Base-by-base conservation (phyloP, 2,329 filamentous ascomycete species). In the Paecilomyces niveus region DNA sequence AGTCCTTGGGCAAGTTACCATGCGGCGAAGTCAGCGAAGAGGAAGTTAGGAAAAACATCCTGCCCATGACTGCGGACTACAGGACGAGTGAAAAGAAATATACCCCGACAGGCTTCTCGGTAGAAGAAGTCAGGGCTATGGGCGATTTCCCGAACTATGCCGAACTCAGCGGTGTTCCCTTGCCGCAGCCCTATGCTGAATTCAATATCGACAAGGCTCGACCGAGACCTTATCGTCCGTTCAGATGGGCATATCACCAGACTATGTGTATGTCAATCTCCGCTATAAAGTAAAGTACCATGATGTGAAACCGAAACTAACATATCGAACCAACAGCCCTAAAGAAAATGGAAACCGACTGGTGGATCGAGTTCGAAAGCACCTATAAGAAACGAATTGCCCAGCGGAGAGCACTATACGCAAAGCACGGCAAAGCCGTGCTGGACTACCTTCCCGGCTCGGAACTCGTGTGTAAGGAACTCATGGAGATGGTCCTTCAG, bases 341-440 rank as follows among this genome's bases (percentile, higher is more conserved):
- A 8, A 86, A 83, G 51, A 95, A 90, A 65, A 76, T 94, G 72
- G 89, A 96, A 61, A 77, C 85, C 0, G 87, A 95, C 69, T 96
- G 88, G 84, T 96, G 91, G 91, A 78, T 96, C n/a, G 91, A 96
- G 73, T 80, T 96, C 1, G 90, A 94, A 64, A 86, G 79, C 54
- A 89, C 84, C 2, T 96, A 96, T 70, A 76, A 74, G 53, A 67
- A 80, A 1, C 84, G 88, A 22, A 86, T 96, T 63, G 79, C 80
- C 4, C 85, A 92, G 68, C 87, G 91, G 18, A 82, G 85, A 67
- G 76, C 74, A 0, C 80, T 95, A 0, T 88, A 86, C 67, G 76
- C 75, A 10, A 76, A 86, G 59, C 80, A 93, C 62, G 85, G 88
- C 1, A 78, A 79, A 9, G 74, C 78, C 3, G 85, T 95, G 1